Base-by-base conservation (phyloP, 345 rosid genomes). In the Atalantia buxifolia region DNA sequence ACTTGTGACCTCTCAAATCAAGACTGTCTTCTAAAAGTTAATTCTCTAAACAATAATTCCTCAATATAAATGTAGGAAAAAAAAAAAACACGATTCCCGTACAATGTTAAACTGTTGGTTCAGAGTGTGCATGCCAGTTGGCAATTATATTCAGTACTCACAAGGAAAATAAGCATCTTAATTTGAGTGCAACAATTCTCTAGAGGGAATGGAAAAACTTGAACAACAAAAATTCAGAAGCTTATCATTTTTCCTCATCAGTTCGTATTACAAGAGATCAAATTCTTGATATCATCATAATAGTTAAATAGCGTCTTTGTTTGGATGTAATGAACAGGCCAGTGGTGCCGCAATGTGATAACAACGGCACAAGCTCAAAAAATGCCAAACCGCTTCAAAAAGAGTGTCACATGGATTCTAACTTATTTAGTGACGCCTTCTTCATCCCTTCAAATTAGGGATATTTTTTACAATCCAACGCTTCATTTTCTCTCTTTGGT, bases 351-450 rank as follows among this genome's bases (percentile, higher is more conserved):
- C 78, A 66, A 71, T 71, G 10, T 30, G 80, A 80, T 14, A 76
- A 75, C 60, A 78, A 78, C 88, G 61, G 12, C 70, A 69, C 78
- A 50, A 28, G 30, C 14, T 61, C 83, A 36, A 70, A 77, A 71
- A 48, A 60, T 36, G 77, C 70, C 87, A 81, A 83, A 74, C 61
- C 65, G 35, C 12, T 40, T 59, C 56, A 36, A 71, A 60, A 60
- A 53, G 64, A 36, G 12, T 53, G 57, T 76, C 87, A 76, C 81
- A 77, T 80, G 84, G 70, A 59, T 78, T 69, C 67, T 55, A 73
- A 69, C 80, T 66, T 59, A 48, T 71, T 64, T 76, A 50, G 53
- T 75, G 69, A 61, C 79, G 22, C 65, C 63, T 55, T 74, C 76
- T 72, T 38, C 72, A 1, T 30, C 74, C 79, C 82, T 73, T 56